These are phyloP conservation scores for Lanmaoa rubissima DNA, from an alignment of 768 basidiomycete species.

Conservation along the genomic window DNA sequence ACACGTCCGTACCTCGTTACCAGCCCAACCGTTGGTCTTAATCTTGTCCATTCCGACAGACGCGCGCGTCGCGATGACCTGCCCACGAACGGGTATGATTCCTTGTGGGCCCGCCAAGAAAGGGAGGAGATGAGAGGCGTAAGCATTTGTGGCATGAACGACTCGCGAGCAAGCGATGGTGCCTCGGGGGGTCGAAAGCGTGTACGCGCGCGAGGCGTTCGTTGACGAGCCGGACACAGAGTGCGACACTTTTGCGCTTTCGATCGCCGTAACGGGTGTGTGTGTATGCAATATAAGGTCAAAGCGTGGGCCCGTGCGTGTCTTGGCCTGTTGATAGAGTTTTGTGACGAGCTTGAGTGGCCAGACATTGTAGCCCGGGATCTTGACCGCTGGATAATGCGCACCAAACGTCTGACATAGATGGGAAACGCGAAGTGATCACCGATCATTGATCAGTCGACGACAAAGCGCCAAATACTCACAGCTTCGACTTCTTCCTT, in stretches of 20 bases:
- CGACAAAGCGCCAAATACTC: slow-evolving; percentile 3
- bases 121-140: slow-evolving; percentile 75
- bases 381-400: slow-evolving; percentile 49
- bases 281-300: slow-evolving; percentile 64
- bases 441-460: too few species aligned
- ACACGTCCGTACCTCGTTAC: slow-evolving; percentile 29
- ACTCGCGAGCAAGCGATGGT: slow-evolving; percentile 56
- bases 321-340: slow-evolving; percentile 48
- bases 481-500: slow-evolving; percentile 50
- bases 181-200: slow-evolving; percentile 61
- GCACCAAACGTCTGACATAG: slow-evolving; percentile 33
- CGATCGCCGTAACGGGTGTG: slow-evolving; percentile 61
- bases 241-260: neutral
- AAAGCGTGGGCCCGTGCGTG: slow-evolving; percentile 28
- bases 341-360: slow-evolving; percentile 78
- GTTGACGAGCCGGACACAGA: neutral
- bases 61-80: slow-evolving; percentile 52
- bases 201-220: slow-evolving; percentile 3
- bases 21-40: slow-evolving; percentile 47
- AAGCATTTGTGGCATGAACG: slow-evolving; percentile 86
- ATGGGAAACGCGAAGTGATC: neutral
- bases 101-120: slow-evolving; percentile 50
- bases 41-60: slow-evolving; percentile 38
- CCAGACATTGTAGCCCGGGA: slow-evolving; percentile 67
- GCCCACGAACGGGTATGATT: slow-evolving; percentile 73